Percentiles rank a stretch among this genome's conserved stretches.
phyloP scores from a whole-genome alignment of 345 rosid genomes.

The Nephelium lappaceum region DNA sequence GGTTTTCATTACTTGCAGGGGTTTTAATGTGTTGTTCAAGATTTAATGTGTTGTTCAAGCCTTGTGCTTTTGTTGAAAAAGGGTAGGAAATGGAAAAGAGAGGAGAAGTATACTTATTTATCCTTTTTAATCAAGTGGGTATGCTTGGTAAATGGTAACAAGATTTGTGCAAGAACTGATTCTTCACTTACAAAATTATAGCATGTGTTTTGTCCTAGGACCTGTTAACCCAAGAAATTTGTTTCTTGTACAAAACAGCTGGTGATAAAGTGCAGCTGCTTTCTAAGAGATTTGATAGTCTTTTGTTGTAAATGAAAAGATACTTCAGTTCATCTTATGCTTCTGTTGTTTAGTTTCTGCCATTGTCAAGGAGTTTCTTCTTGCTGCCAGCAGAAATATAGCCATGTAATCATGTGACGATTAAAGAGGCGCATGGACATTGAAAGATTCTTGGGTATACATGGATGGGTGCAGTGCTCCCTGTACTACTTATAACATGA shows the following conservation, averaged over 20 bases:
- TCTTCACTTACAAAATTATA: background rate
- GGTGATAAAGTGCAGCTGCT: background rate
- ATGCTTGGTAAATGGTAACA: background rate
- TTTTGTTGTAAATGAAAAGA: background rate
- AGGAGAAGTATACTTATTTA: background rate
- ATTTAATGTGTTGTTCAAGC: background rate
- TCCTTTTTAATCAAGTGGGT: background rate
- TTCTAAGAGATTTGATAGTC: background rate
- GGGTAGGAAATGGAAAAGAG: background rate
- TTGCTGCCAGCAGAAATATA: background rate
- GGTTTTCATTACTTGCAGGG: constrained; percentile 13
- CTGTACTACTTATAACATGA: no score
- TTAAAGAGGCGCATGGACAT: background rate
- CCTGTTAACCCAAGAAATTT: background rate
- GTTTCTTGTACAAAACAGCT: background rate
- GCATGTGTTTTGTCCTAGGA: background rate
- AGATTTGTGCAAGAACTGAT: background rate
- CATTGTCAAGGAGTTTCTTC: background rate
- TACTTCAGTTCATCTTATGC: background rate
- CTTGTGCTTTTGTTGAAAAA: background rate
- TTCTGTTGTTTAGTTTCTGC: background rate
- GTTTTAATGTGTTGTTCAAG: background rate
- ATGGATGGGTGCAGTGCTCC: no score
- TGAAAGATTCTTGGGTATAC: no score
- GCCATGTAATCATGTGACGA: background rate